Base-by-base conservation (phyloP, 768 basidiomycete species). In the Tricholoma flavovirens region DNA sequence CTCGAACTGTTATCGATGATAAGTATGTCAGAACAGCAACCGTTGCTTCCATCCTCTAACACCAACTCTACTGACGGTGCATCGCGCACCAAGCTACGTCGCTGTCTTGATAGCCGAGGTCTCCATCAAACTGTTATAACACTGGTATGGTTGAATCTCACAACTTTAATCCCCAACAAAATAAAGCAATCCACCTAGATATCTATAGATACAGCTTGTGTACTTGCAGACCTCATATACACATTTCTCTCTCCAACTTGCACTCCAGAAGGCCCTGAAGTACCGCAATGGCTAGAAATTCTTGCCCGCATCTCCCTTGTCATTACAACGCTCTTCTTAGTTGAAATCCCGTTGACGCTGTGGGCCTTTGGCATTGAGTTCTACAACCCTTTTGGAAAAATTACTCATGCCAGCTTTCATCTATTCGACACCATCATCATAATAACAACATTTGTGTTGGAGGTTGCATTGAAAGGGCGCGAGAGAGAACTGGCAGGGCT, bases 371-470 rank as follows among this genome's bases (percentile, higher is more conserved):
- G 90, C 6, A 45, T 65, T n/a, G 63, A 69, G 32, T 85, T 74
- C 64, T 88, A 86, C 65, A 75, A 83, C 61, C 90, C 91, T 3
- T 76, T 81, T 57, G 77, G 74, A n/a, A 67, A 65, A 5, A 67
- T 80, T 2, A 70, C 76, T 1, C 84, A 87, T 59, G 77, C 87
- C 10, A 61, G 68, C 2, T 69, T 93, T n/a, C 90, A 93, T 66
- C 63, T 85, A 22, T 88, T 92, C 62, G 91, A 93, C 71, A 81
- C 83, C 7, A 49, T 78, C 40, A 78, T 93, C 58, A 84, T 93
- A 63, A 15, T 90, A 56, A 77, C 79, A 6, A 92, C 90, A 0
- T 90, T 92, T 66, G 69, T 84, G 5, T 76, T 92, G 30, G 91
- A 93, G 67, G 75, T 86, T 6, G 76, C 79, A 8, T 73, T 93